Evolutionary conservation across 306 rosid species (phyloP), one percentile per base, ranked within the genome.

Genomic region (Inga laurina): DNA sequence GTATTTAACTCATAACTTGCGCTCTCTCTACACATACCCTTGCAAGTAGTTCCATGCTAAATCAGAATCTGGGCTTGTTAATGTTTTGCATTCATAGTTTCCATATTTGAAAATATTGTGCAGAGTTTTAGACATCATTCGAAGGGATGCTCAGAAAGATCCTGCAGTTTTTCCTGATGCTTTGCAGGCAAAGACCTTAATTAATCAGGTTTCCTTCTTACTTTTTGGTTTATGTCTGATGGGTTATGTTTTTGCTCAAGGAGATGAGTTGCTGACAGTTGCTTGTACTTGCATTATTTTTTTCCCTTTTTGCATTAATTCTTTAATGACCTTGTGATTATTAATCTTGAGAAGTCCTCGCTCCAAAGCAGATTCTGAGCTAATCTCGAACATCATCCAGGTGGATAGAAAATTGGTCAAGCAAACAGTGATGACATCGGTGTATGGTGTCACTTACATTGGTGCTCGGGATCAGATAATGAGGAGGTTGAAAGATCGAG

Each of bases 361-460:
- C 81, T 51, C 54, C 32, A 65, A 75, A 70, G 57, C 87, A 86
- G 83, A 85, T 77, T 75, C 57, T 83, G 59, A 41, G 83, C 82
- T 82, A 83, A 59, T 89, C 72, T 69, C 84, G 83, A 81, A 75
- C 80, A 49, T 84, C 30, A 0, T 81, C 75, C 67, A 96, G 99
- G 99, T 96, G 81, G 94, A 96, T 85, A 90, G 99, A 82, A 96
- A 96, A 85, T 90, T 96, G 93, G 99, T 96, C 84, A 96, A 96
- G 92, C 99, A 96, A 87, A 96, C 99, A 32, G 99, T 96, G 93
- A 96, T 96, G 99, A 96, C 99, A 74, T 96, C 99, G 27, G 99
- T 96, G 49, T 96, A 96, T 77, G 99, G 99, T 82, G 99, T 96
- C 92, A 96, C 99, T 48, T 96, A 88, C 78, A 83, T 93, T 44